These are phyloP conservation scores for Boechera divaricarpa DNA, from an alignment of 345 rosid genomes.

Conservation along the genomic window DNA sequence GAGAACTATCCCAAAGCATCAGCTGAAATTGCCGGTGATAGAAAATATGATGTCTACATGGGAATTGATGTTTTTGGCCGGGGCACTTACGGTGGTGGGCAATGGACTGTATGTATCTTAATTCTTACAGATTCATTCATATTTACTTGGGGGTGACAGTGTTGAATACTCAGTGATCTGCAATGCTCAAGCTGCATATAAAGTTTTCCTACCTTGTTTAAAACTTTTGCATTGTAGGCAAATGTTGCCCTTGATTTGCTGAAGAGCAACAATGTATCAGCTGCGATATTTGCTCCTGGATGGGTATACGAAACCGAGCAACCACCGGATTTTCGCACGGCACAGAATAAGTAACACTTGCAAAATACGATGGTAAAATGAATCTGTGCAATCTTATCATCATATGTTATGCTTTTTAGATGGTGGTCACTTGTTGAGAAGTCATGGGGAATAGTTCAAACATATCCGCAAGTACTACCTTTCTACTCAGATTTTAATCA, in stretches of 20 bases:
- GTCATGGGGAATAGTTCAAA: conserved; percentile 68
- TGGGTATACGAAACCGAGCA: conserved; percentile 79
- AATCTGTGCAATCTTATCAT: conserved; percentile 18
- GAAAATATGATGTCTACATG: conserved; percentile 82
- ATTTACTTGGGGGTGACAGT: no score
- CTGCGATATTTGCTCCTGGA: conserved; percentile 93
- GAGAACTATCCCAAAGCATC: conserved; percentile 61
- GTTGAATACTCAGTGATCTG: neutral
- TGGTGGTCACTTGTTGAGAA: conserved; percentile 88
- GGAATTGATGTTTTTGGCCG: conserved; percentile 86
- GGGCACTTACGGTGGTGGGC: conserved; percentile 74
- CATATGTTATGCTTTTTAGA: conserved; percentile 45
- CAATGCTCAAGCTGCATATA: neutral
- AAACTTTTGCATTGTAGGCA: conserved; percentile 50
- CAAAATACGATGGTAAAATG: conserved; percentile 7
- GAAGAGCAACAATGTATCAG: conserved; percentile 69
- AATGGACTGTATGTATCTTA: conserved; percentile 62
- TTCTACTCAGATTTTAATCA: conserved; percentile 78
- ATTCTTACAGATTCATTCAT: neutral
- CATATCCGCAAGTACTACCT: conserved; percentile 67
- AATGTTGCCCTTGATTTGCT: conserved; percentile 75
- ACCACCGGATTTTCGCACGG: conserved; percentile 70
- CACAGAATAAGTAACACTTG: conserved; percentile 69
- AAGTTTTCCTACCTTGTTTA: neutral
- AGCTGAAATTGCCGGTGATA: conserved; percentile 68